A percentile compares a stretch with the other conserved stretches of the same genome.
phyloP scores from a whole-genome alignment of 805 yeast genomes.

The Yarrowia sp. region DNA sequence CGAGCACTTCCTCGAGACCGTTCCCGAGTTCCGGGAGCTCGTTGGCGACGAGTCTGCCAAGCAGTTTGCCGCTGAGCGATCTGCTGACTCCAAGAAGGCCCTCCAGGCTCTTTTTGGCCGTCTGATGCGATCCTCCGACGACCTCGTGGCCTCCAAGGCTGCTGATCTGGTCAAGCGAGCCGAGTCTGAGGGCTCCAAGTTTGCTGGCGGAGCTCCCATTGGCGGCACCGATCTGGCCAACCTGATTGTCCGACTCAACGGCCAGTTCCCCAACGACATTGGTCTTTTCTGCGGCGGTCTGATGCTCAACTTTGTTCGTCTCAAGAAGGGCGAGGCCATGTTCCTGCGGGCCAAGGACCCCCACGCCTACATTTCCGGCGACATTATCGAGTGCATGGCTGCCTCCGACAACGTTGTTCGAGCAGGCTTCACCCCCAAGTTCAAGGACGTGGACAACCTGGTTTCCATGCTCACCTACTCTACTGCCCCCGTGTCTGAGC shows the following conservation, averaged over 20 bases:
- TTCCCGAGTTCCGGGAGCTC: conserved; percentile 72
- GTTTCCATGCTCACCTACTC: conserved; percentile 89
- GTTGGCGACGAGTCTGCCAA: conserved; percentile 47
- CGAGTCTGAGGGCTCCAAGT: conserved; percentile 52
- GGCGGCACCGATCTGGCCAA: conserved; percentile 55
- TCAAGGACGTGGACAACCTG: conserved; percentile 87
- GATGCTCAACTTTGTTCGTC: conserved; percentile 79
- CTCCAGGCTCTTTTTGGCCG: conserved; percentile 73
- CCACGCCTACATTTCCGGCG: conserved; percentile 96
- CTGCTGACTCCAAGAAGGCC: conserved; percentile 38
- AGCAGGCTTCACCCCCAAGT: conserved; percentile 99
- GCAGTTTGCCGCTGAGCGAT: conserved; percentile 45
- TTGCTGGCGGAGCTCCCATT: conserved; percentile 40
- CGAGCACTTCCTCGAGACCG: conserved; percentile 58
- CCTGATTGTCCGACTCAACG: conserved; percentile 70
- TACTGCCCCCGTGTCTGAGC: conserved; percentile 85
- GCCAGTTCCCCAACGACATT: conserved; percentile 88
- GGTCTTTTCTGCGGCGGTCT: conserved; percentile 96
- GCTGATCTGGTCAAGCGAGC: conserved; percentile 66
- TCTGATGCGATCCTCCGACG: conserved; percentile 79
- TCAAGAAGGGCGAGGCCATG: conserved; percentile 91
- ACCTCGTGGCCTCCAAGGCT: conserved; percentile 54
- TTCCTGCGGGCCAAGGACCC: conserved; percentile 96
- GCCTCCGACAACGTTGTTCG: conserved; percentile 97
- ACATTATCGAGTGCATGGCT: conserved; percentile 99